Evolutionary conservation across 331 rosid species (phyloP), one percentile per base, ranked within the genome.

Genomic region (Acacia pycnantha): DNA sequence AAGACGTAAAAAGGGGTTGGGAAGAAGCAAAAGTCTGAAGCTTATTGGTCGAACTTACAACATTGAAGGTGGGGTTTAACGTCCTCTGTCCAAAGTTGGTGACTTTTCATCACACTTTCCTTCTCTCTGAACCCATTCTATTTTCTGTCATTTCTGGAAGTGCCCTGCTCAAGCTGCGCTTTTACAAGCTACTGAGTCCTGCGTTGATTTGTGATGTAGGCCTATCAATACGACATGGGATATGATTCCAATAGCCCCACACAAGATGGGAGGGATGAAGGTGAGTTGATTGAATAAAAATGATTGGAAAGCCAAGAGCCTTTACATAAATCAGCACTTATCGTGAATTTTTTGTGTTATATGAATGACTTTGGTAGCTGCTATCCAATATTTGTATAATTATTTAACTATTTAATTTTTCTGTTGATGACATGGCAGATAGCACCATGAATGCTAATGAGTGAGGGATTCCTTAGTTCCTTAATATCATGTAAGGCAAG

Each of bases 181-280:
- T 76, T 72, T 50, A 62, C 66, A 73, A 81, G 86, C 76, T 56
- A 61, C 72, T 58, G 68, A 46, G 74, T 76, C 64, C 13, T 53
- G 44, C 22, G 53, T 54, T 85, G 83, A 73, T 64, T 58, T 78
- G 76, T 64, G 65, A 8, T 56, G 81, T 73, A 77, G 89, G 67
- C 54, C 74, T 66, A 65, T 78, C 35, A 15, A 11, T 26, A 22
- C 73, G 74, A 69, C 81, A 92, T 92, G 97, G 92, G 85, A 2
- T 87, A 87, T 86, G 91, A 88, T 79, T 90, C 91, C 10, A 90
- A 87, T 84, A 87, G 85, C 73, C 87, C 85, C 78, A 88, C 94
- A 21, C 97, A 87, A 65, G 89, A 90, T 80, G 97, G 91, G 74
- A 86, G 93, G 82, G 94, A 92, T n/a, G 97, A 92, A 85, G 97